Percentiles rank a stretch among this genome's conserved stretches.
These are phyloP conservation scores for Alternaria sp. DNA, from an alignment of 2,329 filamentous ascomycete genomes.

Conservation along the genomic window DNA sequence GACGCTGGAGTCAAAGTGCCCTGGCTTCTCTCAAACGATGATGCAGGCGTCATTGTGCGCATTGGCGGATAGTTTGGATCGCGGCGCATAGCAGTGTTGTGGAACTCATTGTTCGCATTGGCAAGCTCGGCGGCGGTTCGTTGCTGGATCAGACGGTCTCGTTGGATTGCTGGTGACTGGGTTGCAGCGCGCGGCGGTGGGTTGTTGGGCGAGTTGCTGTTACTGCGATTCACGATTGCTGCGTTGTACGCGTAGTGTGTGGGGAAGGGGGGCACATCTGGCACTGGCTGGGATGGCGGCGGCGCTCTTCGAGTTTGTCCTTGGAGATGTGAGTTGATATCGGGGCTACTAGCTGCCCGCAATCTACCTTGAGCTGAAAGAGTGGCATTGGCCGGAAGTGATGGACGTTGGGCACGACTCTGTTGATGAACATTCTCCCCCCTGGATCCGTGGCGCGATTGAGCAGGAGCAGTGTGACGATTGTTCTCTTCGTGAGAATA, in stretches of 20 bases:
- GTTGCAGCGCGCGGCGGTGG: conserved; percentile 75
- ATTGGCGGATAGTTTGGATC: conserved; percentile 41
- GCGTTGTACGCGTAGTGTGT: conserved; percentile 65
- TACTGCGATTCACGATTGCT: conserved; percentile 75
- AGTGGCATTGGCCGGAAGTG: conserved; percentile 72
- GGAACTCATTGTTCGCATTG: conserved; percentile 53
- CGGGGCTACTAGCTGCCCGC: conserved; percentile 92
- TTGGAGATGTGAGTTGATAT: conserved; percentile 74
- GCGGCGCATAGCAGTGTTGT: conserved; percentile 39
- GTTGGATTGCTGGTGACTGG: conserved; percentile 73
- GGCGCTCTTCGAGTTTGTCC: conserved; percentile 63
- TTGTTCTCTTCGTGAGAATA: conserved; percentile 80
- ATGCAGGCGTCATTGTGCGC: conserved; percentile 50
- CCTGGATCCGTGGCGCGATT: conserved; percentile 78
- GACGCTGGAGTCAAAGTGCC: conserved; percentile 48
- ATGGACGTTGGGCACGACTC: conserved; percentile 77
- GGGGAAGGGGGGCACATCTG: conserved; percentile 63
- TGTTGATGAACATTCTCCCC: conserved; percentile 74
- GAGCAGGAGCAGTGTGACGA: conserved; percentile 87
- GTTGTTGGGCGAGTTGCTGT: conserved; percentile 79
- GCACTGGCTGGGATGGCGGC: conserved; percentile 46
- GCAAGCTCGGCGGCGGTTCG: conserved; percentile 45
- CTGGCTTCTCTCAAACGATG: conserved; percentile 49
- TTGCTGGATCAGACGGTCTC: conserved; percentile 62
- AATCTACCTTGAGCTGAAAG: conserved; percentile 65